Evolutionary conservation across 1,284 basidiomycete genomes (phyloP).

Genomic region (Puccinia triticina): DNA sequence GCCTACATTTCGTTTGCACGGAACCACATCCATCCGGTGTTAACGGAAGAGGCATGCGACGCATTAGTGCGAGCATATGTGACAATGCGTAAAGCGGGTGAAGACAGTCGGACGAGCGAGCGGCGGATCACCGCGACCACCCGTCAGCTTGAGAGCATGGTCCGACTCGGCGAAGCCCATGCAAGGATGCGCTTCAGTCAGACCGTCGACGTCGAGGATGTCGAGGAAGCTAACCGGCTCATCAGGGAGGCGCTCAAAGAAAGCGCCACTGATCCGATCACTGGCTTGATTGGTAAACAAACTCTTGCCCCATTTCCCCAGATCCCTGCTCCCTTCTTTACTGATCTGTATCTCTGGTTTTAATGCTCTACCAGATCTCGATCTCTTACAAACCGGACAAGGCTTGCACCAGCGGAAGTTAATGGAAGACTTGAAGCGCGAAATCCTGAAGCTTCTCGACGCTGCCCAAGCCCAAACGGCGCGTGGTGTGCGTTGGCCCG

Average conservation of each 20-base stretch:
- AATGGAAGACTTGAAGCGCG: constrained; percentile 80
- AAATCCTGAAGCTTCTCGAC: constrained; percentile 67
- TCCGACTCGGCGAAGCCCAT: constrained; percentile 94
- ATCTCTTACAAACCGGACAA: constrained; percentile 90
- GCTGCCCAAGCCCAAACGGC: constrained; percentile 62
- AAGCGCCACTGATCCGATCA: constrained; percentile 65
- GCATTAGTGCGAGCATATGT: constrained; percentile 89
- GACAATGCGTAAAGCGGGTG: constrained; percentile 86
- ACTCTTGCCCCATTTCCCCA: background rate
- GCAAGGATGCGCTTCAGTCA: constrained; percentile 90
- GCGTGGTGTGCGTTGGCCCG: constrained; percentile 75
- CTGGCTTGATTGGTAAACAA: constrained; percentile 59
- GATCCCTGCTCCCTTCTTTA: background rate
- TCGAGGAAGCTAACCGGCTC: constrained; percentile 84
- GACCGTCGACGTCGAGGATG: constrained; percentile 81
- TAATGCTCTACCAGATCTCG: constrained; percentile 74
- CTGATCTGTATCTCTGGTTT: background rate
- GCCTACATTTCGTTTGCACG: constrained; percentile 94
- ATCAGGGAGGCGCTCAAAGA: constrained; percentile 95
- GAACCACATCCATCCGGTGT: constrained; percentile 81
- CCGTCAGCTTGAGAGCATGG: constrained; percentile 94
- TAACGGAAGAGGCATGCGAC: constrained; percentile 80
- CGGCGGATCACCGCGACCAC: constrained; percentile 97
- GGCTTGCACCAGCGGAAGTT: constrained; percentile 79
- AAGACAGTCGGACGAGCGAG: constrained; percentile 81